Evolutionary conservation across 1,139 yeast species (phyloP).

Genomic region (Candida tropicalis): DNA sequence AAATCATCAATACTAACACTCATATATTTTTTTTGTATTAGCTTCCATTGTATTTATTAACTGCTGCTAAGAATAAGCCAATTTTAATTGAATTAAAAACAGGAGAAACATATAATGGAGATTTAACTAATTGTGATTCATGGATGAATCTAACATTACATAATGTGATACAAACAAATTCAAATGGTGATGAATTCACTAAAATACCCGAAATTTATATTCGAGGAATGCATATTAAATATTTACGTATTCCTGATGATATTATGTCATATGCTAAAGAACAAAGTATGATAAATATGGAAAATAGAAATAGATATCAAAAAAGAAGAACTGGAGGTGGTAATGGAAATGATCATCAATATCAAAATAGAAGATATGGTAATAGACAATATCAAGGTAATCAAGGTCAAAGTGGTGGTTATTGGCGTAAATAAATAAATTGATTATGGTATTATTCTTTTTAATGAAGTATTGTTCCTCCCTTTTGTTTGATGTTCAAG

Average conservation of each 20-base stretch:
- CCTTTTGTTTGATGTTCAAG: not conserved
- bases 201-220: slow-evolving; percentile 80
- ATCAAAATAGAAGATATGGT: slow-evolving; percentile 10
- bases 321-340: slow-evolving; percentile 41
- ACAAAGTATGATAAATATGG: slow-evolving; percentile 58
- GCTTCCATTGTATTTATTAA: slow-evolving; percentile 90
- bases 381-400: slow-evolving; percentile 8
- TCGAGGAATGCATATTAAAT: slow-evolving; percentile 73
- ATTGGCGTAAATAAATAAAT: slow-evolving; percentile 3
- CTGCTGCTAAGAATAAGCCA: slow-evolving; percentile 89
- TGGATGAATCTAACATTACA: slow-evolving; percentile 93
- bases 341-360: slow-evolving; percentile 16
- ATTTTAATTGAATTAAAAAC: slow-evolving; percentile 88
- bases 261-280: slow-evolving; percentile 84
- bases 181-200: slow-evolving; percentile 67
- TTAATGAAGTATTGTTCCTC: not conserved
- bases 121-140: slow-evolving; percentile 82
- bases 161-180: slow-evolving; percentile 75
- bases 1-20: not conserved
- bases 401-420: slow-evolving; percentile 6
- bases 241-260: slow-evolving; percentile 50
- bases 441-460: not conserved
- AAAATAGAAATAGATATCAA: slow-evolving; percentile 49
- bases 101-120: slow-evolving; percentile 89
- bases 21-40: too few species aligned